These are phyloP conservation scores for Camillea tinctor DNA, from an alignment of 2,329 filamentous ascomycete species.

Conservation along the genomic window DNA sequence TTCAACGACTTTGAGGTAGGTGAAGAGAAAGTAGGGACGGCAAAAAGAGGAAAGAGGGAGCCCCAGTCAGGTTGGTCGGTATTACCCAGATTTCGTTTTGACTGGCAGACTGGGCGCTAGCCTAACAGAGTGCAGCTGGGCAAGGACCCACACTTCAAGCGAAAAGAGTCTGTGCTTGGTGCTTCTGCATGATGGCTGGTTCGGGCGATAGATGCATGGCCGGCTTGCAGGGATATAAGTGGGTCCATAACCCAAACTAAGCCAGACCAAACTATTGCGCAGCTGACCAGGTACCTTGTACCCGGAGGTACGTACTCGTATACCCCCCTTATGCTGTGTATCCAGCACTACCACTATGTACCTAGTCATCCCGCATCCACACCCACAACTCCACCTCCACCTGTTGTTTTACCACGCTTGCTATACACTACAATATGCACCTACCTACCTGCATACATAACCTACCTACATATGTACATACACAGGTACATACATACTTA, in stretches of 20 bases:
- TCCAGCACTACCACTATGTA: no score
- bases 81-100: slow-evolving; percentile 26
- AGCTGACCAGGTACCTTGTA: neutral
- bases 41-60: slow-evolving; percentile 21
- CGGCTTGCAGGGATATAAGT: slow-evolving; percentile 10
- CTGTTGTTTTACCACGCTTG: no score
- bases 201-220: slow-evolving; percentile 26
- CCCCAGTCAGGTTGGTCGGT: slow-evolving; percentile 19
- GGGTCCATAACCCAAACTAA: neutral
- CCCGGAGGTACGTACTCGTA: neutral
- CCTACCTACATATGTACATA: no score
- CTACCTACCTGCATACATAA: no score
- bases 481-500: no score
- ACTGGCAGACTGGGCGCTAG: slow-evolving; percentile 8
- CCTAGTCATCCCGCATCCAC: neutral
- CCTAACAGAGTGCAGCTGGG: slow-evolving; percentile 10
- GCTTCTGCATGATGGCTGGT: slow-evolving; percentile 20
- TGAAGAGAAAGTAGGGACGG: slow-evolving; percentile 27
- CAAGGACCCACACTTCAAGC: slow-evolving; percentile 1
- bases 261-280: neutral
- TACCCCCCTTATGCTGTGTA: neutral
- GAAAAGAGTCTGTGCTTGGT: slow-evolving; percentile 9
- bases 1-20: slow-evolving; percentile 13
- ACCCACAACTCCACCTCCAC: no score
- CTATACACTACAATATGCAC: no score